phyloP scores from a whole-genome alignment of 1,139 yeast genomes.

The Geotrichum carabidarum region DNA sequence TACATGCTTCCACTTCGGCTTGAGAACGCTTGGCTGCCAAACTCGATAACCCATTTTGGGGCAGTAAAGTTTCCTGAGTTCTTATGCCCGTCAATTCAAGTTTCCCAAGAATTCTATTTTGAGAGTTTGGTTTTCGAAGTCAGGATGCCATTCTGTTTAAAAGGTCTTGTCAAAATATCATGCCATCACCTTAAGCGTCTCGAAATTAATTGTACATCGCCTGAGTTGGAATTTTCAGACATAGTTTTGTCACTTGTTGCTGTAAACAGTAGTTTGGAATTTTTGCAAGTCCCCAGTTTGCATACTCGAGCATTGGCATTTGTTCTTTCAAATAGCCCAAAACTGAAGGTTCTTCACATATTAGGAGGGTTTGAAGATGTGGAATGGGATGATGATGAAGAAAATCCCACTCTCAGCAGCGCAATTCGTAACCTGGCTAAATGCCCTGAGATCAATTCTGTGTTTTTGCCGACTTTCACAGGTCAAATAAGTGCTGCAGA shows the following conservation, averaged over 20 bases:
- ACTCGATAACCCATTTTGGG: background rate
- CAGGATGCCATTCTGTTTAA: background rate
- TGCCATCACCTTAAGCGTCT: background rate
- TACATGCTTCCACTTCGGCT: slow-evolving; percentile 5
- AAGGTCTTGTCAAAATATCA: background rate
- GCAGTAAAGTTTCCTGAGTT: slow-evolving; percentile 1
- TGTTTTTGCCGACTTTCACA: slow-evolving; percentile 1
- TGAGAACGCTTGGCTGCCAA: background rate
- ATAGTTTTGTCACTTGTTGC: background rate
- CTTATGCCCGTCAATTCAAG: background rate
- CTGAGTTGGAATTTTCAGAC: background rate
- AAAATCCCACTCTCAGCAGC: background rate
- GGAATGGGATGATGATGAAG: background rate
- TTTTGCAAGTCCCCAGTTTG: background rate
- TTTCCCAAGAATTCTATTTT: background rate
- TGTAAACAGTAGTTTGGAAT: background rate
- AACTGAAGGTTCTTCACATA: background rate
- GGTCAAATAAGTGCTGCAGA: background rate
- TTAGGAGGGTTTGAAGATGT: background rate
- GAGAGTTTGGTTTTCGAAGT: background rate
- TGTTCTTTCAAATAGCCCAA: background rate
- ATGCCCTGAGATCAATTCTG: background rate
- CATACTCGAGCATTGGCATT: background rate
- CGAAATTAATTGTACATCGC: background rate
- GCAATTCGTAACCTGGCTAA: background rate